Percentiles rank a stretch among this genome's conserved stretches.
These are phyloP conservation scores for Fibroporia radiculosa DNA, from an alignment of 768 basidiomycete genomes.

Conservation along the genomic window DNA sequence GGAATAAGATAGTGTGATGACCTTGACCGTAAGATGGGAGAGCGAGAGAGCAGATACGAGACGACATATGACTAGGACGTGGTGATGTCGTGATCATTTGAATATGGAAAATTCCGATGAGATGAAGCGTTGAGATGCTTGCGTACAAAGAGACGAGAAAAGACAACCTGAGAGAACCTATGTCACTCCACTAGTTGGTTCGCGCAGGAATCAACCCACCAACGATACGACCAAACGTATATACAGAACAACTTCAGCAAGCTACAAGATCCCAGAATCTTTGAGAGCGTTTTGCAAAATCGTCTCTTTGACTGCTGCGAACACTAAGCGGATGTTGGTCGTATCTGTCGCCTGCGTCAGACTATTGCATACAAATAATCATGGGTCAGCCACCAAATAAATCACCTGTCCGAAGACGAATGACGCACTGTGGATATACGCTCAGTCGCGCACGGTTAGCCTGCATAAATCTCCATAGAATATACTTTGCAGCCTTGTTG, in stretches of 20 bases:
- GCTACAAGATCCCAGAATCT: constrained; percentile 74
- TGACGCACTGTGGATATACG: constrained; percentile 82
- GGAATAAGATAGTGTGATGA: too few relatives aligned
- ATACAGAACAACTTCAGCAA: neutral
- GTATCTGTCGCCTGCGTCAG: constrained; percentile 88
- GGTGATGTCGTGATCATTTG: too few relatives aligned
- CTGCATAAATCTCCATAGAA: constrained; percentile 93
- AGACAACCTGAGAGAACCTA: too few relatives aligned
- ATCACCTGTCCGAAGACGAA: neutral
- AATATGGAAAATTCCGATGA: too few relatives aligned
- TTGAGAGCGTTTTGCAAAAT: constrained; percentile 83
- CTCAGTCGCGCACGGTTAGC: constrained; percentile 77
- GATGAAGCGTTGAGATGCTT: too few relatives aligned
- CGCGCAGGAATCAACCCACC: neutral
- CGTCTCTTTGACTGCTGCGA: constrained; percentile 89
- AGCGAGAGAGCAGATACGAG: too few relatives aligned
- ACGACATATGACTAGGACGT: too few relatives aligned
- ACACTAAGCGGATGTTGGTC: constrained; percentile 72
- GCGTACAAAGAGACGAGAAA: too few relatives aligned
- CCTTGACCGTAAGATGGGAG: too few relatives aligned
- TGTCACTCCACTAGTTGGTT: too few relatives aligned
- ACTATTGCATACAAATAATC: constrained; percentile 30
- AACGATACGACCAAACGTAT: constrained; percentile 1
- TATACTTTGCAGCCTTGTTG: constrained; percentile 92
- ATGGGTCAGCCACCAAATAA: neutral